A percentile compares a stretch with the other conserved stretches of the same genome.
phyloP scores from a whole-genome alignment of 2,329 filamentous ascomycete species.

The Hymenoscyphus albidus region DNA sequence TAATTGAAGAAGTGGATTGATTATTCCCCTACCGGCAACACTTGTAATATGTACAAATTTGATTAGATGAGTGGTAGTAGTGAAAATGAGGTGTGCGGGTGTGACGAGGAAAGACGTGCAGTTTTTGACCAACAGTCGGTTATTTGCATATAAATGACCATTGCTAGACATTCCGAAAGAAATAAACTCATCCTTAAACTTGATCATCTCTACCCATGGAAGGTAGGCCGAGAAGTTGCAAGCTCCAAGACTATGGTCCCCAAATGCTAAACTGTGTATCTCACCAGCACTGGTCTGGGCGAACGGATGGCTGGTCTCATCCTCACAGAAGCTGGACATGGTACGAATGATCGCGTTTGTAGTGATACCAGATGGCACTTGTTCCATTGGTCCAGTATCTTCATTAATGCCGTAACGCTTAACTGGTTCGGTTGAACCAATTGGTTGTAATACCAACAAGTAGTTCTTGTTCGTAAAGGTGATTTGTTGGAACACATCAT shows the following conservation, averaged over 20 bases:
- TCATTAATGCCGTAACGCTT: constrained; percentile 28
- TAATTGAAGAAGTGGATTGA: background rate
- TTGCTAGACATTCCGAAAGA: constrained; percentile 63
- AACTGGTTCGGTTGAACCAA: constrained; percentile 16
- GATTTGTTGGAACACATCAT: constrained; percentile 29
- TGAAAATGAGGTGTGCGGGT: constrained; percentile 79
- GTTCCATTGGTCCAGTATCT: constrained; percentile 30
- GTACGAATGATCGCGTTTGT: constrained; percentile 21
- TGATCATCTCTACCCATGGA: constrained; percentile 35
- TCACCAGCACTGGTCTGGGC: constrained; percentile 30
- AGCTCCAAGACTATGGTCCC: constrained; percentile 25
- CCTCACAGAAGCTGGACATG: constrained; percentile 28
- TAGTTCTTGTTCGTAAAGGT: constrained; percentile 26
- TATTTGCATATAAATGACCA: constrained; percentile 76
- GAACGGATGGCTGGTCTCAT: constrained; percentile 26
- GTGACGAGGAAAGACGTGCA: constrained; percentile 90
- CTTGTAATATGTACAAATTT: constrained; percentile 85
- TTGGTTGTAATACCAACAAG: constrained; percentile 24
- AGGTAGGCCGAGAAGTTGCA: constrained; percentile 33
- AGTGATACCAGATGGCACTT: constrained; percentile 13
- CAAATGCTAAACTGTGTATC: constrained; percentile 29
- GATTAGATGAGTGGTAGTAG: constrained; percentile 85
- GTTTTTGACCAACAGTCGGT: constrained; percentile 70
- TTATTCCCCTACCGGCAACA: constrained; percentile 52
- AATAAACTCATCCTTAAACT: constrained; percentile 26